Conservation (phyloP, 2,329 filamentous ascomycete genomes). For the Pseudonectria buxi region DNA sequence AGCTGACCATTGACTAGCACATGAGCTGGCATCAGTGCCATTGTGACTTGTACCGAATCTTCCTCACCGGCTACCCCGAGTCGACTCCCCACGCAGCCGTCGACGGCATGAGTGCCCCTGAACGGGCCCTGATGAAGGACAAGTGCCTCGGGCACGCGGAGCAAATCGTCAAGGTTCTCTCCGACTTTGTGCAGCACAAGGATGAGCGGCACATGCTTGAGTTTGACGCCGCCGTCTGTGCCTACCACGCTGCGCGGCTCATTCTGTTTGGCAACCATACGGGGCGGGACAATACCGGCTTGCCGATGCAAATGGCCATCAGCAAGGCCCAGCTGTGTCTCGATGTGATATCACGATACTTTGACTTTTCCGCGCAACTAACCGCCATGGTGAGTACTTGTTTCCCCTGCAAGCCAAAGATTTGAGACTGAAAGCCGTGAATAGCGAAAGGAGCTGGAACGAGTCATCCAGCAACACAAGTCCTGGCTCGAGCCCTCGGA, state of each 20-base stretch:
- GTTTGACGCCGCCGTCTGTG: constrained; percentile 36
- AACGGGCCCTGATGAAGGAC: constrained; percentile 19
- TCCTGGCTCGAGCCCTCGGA: constrained; percentile 19
- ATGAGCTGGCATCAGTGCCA: constrained; percentile 35
- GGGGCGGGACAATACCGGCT: constrained; percentile 16
- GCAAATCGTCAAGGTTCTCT: constrained; percentile 28
- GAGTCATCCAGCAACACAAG: constrained; percentile 18
- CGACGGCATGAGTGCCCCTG: constrained; percentile 22
- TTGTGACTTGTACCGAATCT: constrained; percentile 38
- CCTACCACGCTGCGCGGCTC: constrained; percentile 34
- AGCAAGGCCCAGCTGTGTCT: constrained; percentile 19
- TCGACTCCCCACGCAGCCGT: constrained; percentile 28
- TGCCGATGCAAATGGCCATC: constrained; percentile 22
- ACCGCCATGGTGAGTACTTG: constrained; percentile 16
- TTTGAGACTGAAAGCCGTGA: too few relatives aligned
- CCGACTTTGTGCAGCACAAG: constrained; percentile 28
- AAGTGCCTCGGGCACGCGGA: constrained; percentile 33
- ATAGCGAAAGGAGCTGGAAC: constrained; percentile 21
- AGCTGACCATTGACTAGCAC: too few relatives aligned
- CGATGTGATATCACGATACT: constrained; percentile 21
- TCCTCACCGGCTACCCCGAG: constrained; percentile 34
- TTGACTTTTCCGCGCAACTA: constrained; percentile 20
- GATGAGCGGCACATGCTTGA: constrained; percentile 27
- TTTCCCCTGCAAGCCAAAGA: background rate
- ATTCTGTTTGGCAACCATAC: constrained; percentile 28